Conservation (phyloP, 2,329 filamentous ascomycete genomes). For the Xylaria sp. region DNA sequence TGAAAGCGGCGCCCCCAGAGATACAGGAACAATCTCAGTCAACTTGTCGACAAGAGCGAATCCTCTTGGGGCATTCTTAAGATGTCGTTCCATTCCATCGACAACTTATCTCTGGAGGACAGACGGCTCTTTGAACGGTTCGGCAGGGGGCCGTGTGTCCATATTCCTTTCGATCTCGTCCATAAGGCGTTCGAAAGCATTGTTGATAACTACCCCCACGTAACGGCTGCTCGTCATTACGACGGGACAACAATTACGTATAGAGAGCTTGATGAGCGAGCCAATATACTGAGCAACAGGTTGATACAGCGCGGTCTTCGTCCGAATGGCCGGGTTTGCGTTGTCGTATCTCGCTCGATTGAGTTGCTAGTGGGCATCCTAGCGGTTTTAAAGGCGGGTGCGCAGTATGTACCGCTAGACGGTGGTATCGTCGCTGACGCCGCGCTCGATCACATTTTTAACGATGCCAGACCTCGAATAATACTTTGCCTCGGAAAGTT, state of each 20-base stretch:
- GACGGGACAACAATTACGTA: slow-evolving; percentile 49
- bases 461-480: slow-evolving; percentile 51
- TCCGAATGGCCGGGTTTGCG: slow-evolving; percentile 55
- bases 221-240: slow-evolving; percentile 46
- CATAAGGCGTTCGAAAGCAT: slow-evolving; percentile 41
- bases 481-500: slow-evolving; percentile 52
- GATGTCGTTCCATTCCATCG: slow-evolving; percentile 35
- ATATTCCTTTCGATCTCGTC: slow-evolving; percentile 43
- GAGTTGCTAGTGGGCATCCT: slow-evolving; percentile 64
- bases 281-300: slow-evolving; percentile 49
- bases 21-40: not conserved
- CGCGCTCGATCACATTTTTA: slow-evolving; percentile 55
- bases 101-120: slow-evolving; percentile 35
- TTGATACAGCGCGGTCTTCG: slow-evolving; percentile 48
- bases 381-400: slow-evolving; percentile 61
- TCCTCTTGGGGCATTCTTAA: not conserved
- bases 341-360: slow-evolving; percentile 60
- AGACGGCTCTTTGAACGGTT: slow-evolving; percentile 37
- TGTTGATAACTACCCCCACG: slow-evolving; percentile 45
- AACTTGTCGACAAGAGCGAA: not conserved
- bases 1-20: not conserved
- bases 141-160: slow-evolving; percentile 36
- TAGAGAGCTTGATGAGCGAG: slow-evolving; percentile 48
- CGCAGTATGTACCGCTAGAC: slow-evolving; percentile 65
- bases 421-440: slow-evolving; percentile 57